Evolutionary conservation across 352 stramenopile species (phyloP).

Genomic region (Globisporangium recalcitrans): DNA sequence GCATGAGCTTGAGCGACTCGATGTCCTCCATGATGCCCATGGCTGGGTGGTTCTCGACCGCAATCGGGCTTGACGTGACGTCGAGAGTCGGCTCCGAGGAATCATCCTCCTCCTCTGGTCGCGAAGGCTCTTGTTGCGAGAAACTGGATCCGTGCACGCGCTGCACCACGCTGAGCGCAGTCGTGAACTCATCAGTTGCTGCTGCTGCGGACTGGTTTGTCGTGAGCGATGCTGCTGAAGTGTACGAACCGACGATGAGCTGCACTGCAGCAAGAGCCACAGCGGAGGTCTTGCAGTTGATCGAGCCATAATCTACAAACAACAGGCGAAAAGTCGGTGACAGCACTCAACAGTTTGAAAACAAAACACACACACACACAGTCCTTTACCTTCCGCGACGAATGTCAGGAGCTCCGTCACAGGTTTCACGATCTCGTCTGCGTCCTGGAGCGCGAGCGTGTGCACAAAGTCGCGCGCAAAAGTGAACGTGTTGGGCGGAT

Average conservation of each 20-base stretch:
- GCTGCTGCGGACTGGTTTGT: background rate
- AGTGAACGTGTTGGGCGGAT: conserved; percentile 54
- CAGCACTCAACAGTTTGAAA: background rate
- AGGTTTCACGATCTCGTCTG: conserved; percentile 12
- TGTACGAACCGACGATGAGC: conserved; percentile 30
- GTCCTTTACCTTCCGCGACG: conserved; percentile 10
- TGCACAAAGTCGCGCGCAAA: conserved; percentile 62
- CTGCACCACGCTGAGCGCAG: conserved; percentile 33
- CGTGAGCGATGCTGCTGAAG: conserved; percentile 17
- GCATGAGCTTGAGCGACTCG: background rate
- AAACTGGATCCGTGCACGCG: conserved; percentile 22
- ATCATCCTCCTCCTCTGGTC: background rate
- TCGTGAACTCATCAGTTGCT: conserved; percentile 26
- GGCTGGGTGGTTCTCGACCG: conserved; percentile 12
- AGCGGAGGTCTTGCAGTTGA: conserved; percentile 35
- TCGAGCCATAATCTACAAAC: conserved; percentile 15
- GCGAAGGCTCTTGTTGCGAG: background rate
- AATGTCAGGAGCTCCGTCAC: conserved; percentile 14
- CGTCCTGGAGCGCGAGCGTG: conserved; percentile 32
- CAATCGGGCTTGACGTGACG: conserved; percentile 14
- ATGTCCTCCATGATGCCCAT: conserved; percentile 4
- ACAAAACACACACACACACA: too few relatives aligned
- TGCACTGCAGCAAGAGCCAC: conserved; percentile 43
- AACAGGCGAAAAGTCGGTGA: background rate
- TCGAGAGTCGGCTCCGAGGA: conserved; percentile 3